A percentile compares a stretch with the other conserved stretches of the same genome.
Conservation (phyloP, 495 filamentous ascomycete genomes). For the Chaetomium fimeti region DNA sequence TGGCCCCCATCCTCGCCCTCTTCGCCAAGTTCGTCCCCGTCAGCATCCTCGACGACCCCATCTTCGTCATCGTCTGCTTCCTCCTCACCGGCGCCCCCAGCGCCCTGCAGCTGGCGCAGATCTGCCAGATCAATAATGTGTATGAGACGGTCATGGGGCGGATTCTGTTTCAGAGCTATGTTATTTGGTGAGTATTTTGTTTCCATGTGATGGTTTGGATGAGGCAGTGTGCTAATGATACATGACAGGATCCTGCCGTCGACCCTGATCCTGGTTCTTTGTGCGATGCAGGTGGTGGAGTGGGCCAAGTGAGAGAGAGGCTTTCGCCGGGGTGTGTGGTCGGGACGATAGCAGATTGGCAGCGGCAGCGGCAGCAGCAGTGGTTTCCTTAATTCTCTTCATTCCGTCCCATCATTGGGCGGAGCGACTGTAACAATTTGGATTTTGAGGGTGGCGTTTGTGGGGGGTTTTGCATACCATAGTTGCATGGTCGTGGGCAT, state of each 20-base stretch:
- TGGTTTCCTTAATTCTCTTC: neutral
- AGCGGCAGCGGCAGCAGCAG: no score
- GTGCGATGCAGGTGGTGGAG: conserved; percentile 88
- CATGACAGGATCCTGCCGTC: conserved; percentile 80
- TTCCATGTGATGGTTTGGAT: no score
- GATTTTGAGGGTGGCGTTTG: neutral
- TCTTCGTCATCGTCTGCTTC: conserved; percentile 97
- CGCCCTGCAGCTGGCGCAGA: conserved; percentile 92
- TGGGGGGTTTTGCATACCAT: neutral
- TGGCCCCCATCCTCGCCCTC: conserved; percentile 90
- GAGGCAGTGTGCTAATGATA: neutral
- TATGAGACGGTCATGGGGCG: conserved; percentile 92
- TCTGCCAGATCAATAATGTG: conserved; percentile 97
- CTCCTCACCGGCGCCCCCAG: conserved; percentile 91
- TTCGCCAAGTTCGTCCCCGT: conserved; percentile 87
- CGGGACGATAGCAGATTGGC: neutral
- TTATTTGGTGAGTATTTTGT: conserved; percentile 69
- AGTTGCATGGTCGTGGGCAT: neutral
- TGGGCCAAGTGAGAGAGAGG: conserved; percentile 58
- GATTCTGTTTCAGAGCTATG: conserved; percentile 95
- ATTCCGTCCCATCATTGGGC: neutral
- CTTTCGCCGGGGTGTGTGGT: neutral
- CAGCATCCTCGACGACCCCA: conserved; percentile 94
- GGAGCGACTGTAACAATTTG: neutral
- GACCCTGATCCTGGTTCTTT: conserved; percentile 85